Conservation (phyloP, 345 rosid genomes). For the Psidium friedrichsthalianum region DNA sequence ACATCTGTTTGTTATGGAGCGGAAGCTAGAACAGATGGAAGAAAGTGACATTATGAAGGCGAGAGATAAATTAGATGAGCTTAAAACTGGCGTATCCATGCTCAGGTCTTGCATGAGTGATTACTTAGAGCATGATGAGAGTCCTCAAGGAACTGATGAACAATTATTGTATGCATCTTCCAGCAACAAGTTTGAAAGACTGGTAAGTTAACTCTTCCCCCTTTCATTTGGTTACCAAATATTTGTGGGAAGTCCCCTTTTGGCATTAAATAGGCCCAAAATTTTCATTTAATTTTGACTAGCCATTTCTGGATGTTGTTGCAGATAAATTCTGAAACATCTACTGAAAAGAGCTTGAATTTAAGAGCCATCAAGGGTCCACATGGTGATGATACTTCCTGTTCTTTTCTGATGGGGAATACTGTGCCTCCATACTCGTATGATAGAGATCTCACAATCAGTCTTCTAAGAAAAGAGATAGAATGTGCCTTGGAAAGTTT, state of each 20-base stretch:
- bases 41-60: slow-evolving; percentile 39
- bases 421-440: not conserved
- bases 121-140: slow-evolving; percentile 17
- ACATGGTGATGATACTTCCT: slow-evolving; percentile 11
- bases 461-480: slow-evolving; percentile 63
- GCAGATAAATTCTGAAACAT: slow-evolving; percentile 31
- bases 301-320: slow-evolving; percentile 1
- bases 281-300: not conserved
- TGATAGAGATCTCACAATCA: slow-evolving; percentile 43
- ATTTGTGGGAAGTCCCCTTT: not conserved
- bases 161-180: slow-evolving; percentile 7
- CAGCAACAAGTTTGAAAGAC: slow-evolving; percentile 18
- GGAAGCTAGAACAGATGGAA: slow-evolving; percentile 45
- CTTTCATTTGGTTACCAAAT: not conserved
- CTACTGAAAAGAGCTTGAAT: slow-evolving; percentile 2
- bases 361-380: slow-evolving; percentile 10
- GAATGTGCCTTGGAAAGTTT: slow-evolving; percentile 68
- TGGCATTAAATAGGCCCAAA: not conserved
- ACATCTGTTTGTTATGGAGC: slow-evolving; percentile 32
- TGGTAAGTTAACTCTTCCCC: slow-evolving; percentile 37
- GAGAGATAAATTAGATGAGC: slow-evolving; percentile 50
- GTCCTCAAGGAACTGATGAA: slow-evolving; percentile 16
- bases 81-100: slow-evolving; percentile 45
- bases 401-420: slow-evolving; percentile 17
- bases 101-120: slow-evolving; percentile 46